Evolutionary conservation across 345 rosid species (phyloP), one percentile per base, ranked within the genome.

Genomic region (Rhodamnia rubescens): DNA sequence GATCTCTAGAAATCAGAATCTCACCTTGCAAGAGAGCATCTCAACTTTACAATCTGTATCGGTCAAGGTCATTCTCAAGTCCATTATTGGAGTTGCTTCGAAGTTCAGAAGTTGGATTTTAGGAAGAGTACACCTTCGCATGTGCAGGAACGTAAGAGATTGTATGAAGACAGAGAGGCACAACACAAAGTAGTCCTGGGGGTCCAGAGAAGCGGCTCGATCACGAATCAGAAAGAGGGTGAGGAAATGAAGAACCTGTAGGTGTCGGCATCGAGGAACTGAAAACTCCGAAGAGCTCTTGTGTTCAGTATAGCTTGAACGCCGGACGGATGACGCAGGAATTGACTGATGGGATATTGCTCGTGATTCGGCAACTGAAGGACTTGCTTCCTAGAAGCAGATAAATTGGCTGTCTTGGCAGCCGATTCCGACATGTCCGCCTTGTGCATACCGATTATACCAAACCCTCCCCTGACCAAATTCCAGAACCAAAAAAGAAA

Each of bases 11-110:
- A 22, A 69, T 69, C 47, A 69, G 74, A 85, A 87, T 74, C 87
- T 88, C 81, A 96, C 98, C 98, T 93, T 94, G 90, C 97, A 96
- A 87, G 94, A 94, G 84, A 96, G 93, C 88, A 96, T 86, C 91
- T 94, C 95, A 20, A 96, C 94, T 51, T 88, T 91, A 90, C 98
- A 96, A 86, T 91, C 90, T 85, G 90, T 88, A 69, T 87, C 83
- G 29, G 96, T 89, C 29, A 95, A 93, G 86, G 91, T 91, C 15
- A 96, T 94, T 84, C 93, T 87, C 82, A 96, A 89, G 86, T 95
- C 93, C 86, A 96, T 88, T 15, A 94, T 94, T 44, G 98, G 98
- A 47, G 88, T 89, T 55, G 93, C 98, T 90, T 95, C 97, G 86
- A 92, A 92, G 90, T 91, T 94, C 84, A 96, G 91, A 86, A 96